Conservation (phyloP, 331 rosid species). For the Dryas integrifolia region DNA sequence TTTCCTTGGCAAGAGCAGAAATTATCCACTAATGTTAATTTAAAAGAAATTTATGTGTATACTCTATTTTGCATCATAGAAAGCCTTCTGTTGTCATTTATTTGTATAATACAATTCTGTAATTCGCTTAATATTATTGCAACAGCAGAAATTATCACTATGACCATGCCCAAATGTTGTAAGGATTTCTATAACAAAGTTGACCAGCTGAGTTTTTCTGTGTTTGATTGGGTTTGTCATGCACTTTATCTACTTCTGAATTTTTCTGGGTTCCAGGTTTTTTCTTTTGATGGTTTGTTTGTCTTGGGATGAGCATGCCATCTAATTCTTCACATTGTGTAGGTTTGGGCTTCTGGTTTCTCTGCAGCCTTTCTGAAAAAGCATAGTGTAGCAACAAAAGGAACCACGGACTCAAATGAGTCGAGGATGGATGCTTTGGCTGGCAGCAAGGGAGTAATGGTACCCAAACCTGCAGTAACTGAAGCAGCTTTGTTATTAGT, state of each 20-base stretch:
- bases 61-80: background rate
- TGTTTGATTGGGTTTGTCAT: background rate
- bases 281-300: background rate
- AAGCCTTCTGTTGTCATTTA: background rate
- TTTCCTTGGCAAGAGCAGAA: background rate
- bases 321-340: conserved; percentile 13
- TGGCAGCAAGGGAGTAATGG: conserved; percentile 36
- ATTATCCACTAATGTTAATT: background rate
- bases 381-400: conserved; percentile 77
- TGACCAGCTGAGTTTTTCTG: background rate
- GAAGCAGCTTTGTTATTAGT: conserved; percentile 73
- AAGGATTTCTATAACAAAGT: background rate
- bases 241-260: background rate
- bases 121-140: background rate
- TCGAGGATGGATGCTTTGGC: conserved; percentile 41
- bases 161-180: background rate
- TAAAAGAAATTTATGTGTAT: background rate
- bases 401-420: conserved; percentile 37
- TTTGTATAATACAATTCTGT: background rate
- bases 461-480: conserved; percentile 67
- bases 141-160: background rate
- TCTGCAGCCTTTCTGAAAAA: conserved; percentile 93
- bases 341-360: conserved; percentile 99
- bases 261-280: background rate
- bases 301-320: background rate